phyloP scores from a whole-genome alignment of 2,329 filamentous ascomycete species.

The Byssoonygena ceratinophila region DNA sequence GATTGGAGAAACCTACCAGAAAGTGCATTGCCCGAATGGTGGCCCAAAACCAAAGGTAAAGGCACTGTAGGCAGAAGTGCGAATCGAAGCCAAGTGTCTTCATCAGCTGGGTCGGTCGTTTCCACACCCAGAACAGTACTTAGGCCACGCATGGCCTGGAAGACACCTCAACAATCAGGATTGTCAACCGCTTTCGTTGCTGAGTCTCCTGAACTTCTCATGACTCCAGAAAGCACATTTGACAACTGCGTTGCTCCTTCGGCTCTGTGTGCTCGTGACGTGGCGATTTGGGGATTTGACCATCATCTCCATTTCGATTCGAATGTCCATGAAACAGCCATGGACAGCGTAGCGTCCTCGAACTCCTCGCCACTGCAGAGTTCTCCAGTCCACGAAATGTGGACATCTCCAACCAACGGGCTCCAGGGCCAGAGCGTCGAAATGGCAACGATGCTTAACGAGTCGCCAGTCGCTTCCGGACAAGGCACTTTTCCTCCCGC shows the following conservation, averaged over 20 bases:
- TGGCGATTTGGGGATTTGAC: neutral
- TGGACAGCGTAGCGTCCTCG: neutral
- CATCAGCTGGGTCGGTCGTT: neutral
- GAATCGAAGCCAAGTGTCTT: neutral
- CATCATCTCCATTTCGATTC: neutral
- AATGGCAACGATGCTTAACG: neutral
- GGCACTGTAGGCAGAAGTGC: neutral
- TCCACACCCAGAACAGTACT: constrained; percentile 1
- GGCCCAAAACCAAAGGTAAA: constrained; percentile 11
- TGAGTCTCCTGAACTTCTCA: neutral
- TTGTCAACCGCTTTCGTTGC: neutral
- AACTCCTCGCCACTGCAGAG: neutral
- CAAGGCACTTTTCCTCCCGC: neutral
- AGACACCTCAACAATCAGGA: neutral
- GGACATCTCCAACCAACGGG: neutral
- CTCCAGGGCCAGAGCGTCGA: neutral
- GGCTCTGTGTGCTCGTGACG: neutral
- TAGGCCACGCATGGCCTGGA: constrained; percentile 3
- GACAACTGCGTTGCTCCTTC: neutral
- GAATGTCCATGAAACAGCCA: neutral
- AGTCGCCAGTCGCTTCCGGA: neutral
- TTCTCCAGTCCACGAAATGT: neutral
- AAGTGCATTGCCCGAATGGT: constrained; percentile 16
- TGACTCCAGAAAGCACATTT: neutral
- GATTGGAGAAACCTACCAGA: constrained; percentile 20